Percentiles rank a stretch among this genome's conserved stretches.
These are phyloP conservation scores for Urtica urens DNA, from an alignment of 306 rosid genomes.

Conservation along the genomic window DNA sequence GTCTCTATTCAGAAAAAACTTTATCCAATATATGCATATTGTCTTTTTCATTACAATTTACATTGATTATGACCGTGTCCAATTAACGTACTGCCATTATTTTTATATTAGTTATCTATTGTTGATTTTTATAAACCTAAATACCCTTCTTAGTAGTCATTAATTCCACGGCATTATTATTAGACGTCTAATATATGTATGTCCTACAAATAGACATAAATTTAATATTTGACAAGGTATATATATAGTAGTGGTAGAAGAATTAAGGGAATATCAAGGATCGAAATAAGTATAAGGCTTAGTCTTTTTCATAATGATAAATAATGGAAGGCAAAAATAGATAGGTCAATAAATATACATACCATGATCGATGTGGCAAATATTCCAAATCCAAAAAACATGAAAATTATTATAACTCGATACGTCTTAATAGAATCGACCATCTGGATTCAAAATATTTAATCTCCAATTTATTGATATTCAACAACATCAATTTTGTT, in stretches of 20 bases:
- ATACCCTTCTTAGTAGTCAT: too few species aligned
- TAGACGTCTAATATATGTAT: background rate
- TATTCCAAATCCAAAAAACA: slow-evolving; percentile 3
- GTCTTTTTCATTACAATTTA: background rate
- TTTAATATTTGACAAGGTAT: too few species aligned
- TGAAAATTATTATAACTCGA: slow-evolving; percentile 3
- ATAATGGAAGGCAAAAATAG: background rate
- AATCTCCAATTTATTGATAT: too few species aligned
- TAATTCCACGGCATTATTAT: background rate
- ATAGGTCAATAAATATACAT: background rate
- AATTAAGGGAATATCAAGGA: background rate
- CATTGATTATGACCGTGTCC: background rate
- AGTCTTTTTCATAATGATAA: background rate
- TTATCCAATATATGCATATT: slow-evolving; percentile 1
- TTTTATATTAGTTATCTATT: too few species aligned
- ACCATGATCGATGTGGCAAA: background rate
- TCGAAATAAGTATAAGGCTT: background rate
- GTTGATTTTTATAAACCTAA: too few species aligned
- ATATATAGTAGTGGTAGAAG: too few species aligned
- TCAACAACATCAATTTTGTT: background rate
- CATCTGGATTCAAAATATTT: slow-evolving; percentile 3
- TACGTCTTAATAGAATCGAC: slow-evolving; percentile 7
- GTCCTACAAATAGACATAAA: too few species aligned
- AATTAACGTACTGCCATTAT: background rate
- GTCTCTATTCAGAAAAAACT: background rate